Conservation (phyloP, 202 grass and related monocot genomes). For the Zizania palustris region DNA sequence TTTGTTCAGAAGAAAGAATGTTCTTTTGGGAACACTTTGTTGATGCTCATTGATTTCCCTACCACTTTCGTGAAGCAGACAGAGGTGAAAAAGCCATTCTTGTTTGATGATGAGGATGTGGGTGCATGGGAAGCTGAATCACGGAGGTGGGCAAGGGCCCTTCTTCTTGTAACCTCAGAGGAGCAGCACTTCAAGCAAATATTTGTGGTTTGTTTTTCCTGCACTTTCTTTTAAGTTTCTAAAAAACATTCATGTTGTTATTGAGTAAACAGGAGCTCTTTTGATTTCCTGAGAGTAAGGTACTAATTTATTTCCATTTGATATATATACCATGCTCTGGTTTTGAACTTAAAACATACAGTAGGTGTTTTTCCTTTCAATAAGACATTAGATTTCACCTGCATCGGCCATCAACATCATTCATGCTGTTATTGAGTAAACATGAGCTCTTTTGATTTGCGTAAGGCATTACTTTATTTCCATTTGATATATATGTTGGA, state of each 20-base stretch:
- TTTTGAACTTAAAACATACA: conserved; percentile 13
- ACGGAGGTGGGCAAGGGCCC: conserved; percentile 81
- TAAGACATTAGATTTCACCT: background rate
- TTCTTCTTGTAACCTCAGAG: conserved; percentile 76
- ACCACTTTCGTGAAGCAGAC: conserved; percentile 58
- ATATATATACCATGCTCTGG: conserved; percentile 8
- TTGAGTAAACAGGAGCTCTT: conserved; percentile 16
- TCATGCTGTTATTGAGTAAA: no score
- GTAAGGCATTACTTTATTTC: no score
- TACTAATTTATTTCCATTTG: background rate
- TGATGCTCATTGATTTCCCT: conserved; percentile 80
- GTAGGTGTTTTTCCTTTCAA: background rate
- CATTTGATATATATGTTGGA: no score
- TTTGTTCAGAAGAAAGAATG: conserved; percentile 55
- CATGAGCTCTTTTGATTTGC: no score
- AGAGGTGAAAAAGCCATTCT: conserved; percentile 41
- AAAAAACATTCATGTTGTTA: background rate
- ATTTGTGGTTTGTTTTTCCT: conserved; percentile 63
- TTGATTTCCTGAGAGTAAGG: conserved; percentile 7
- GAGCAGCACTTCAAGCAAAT: conserved; percentile 62
- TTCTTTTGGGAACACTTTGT: conserved; percentile 50
- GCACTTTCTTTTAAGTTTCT: conserved; percentile 36
- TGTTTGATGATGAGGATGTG: conserved; percentile 89
- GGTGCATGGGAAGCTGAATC: conserved; percentile 85
- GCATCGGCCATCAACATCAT: conserved; percentile 18